Conservation (phyloP, 768 basidiomycete species). For the Fistulinella prunicolor region DNA sequence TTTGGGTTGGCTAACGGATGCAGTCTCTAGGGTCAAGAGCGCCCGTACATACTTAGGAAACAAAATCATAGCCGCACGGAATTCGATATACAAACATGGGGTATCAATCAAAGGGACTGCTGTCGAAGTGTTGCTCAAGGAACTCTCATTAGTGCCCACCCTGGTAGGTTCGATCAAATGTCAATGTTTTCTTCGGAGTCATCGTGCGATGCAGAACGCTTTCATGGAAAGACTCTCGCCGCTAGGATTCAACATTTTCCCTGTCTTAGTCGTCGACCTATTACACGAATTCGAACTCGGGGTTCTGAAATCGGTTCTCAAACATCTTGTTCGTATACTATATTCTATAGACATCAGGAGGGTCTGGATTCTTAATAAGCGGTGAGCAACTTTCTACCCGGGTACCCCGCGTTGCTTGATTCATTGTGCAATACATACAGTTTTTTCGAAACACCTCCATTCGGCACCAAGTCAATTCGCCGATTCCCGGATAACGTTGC, state of each 20-base stretch:
- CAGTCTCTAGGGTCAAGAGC: neutral
- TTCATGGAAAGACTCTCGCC: neutral
- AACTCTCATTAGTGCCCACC: slow-evolving; percentile 8
- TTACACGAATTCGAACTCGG: neutral
- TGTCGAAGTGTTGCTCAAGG: slow-evolving; percentile 4
- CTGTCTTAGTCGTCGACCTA: neutral
- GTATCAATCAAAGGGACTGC: slow-evolving; percentile 3
- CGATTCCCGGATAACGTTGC: slow-evolving; percentile 35
- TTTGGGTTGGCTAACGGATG: slow-evolving; percentile 19
- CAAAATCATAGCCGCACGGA: slow-evolving; percentile 1
- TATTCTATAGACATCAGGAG: neutral
- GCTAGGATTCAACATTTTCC: neutral
- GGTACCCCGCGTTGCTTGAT: neutral
- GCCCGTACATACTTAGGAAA: slow-evolving; percentile 1
- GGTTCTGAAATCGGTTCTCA: neutral
- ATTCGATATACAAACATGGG: slow-evolving; percentile 8
- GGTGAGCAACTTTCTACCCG: neutral
- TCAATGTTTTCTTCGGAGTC: neutral
- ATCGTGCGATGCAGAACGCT: slow-evolving; percentile 9
- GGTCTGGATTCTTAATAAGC: neutral
- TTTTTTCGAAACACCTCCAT: slow-evolving; percentile 5
- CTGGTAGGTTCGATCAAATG: slow-evolving; percentile 21
- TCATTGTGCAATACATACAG: too few relatives aligned
- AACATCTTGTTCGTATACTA: neutral
- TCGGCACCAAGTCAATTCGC: slow-evolving; percentile 33